A percentile compares a stretch with the other conserved stretches of the same genome.
Evolutionary conservation across 2,329 filamentous ascomycete species (phyloP).

Genomic region (Ophiostoma quercus): DNA sequence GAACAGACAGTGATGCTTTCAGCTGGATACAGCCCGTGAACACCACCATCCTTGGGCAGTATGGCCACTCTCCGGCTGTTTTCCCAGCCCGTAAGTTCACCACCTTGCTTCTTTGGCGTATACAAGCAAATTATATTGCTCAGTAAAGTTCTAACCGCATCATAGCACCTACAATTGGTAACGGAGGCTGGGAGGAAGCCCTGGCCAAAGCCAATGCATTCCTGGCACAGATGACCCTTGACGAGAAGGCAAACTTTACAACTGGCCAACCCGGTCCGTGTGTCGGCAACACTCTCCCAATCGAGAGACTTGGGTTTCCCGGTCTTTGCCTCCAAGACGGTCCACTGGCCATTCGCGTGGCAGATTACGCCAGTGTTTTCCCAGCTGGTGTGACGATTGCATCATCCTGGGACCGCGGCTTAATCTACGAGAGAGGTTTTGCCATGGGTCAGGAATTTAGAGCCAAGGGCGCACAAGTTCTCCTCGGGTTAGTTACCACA

Average conservation of each 20-base stretch:
- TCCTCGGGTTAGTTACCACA: conserved; percentile 47
- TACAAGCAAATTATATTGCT: background rate
- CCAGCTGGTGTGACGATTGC: conserved; percentile 66
- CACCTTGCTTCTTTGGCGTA: background rate
- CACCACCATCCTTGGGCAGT: conserved; percentile 8
- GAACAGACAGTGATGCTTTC: background rate
- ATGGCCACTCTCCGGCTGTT: conserved; percentile 6
- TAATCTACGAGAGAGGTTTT: conserved; percentile 61
- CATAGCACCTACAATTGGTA: background rate
- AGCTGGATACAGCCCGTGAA: conserved; percentile 5
- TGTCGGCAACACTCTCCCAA: conserved; percentile 39
- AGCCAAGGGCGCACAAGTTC: conserved; percentile 67
- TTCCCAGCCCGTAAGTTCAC: background rate
- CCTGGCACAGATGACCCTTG: conserved; percentile 61
- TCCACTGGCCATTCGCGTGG: conserved; percentile 61
- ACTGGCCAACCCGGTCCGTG: conserved; percentile 47
- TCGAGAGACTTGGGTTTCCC: conserved; percentile 52
- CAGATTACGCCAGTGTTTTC: conserved; percentile 64
- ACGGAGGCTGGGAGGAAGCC: conserved; percentile 9
- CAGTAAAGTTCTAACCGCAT: background rate
- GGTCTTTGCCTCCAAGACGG: conserved; percentile 65
- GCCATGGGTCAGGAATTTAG: conserved; percentile 68
- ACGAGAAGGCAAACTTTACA: conserved; percentile 72
- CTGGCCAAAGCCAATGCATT: conserved; percentile 52
- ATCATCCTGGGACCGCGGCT: conserved; percentile 63